Base-by-base conservation (phyloP, 2,329 filamentous ascomycete genomes). In the Thelonectria olida region DNA sequence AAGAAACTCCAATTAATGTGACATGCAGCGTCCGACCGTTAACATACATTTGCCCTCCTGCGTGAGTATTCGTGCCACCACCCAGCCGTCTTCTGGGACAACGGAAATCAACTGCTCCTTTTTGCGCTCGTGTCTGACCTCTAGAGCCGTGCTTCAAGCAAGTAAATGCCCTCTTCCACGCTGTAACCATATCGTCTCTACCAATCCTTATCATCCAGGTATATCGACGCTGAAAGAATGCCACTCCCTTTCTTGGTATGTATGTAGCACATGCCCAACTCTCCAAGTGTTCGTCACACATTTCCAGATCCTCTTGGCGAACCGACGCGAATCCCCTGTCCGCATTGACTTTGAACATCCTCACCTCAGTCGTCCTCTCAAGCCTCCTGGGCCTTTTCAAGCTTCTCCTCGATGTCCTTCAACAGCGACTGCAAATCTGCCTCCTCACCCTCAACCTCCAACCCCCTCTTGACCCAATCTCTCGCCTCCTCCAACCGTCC, bases 401-500 rank as follows among this genome's bases (percentile, higher is more conserved):
- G 66, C 69, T 74, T 76, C 31, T 73, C 78, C 68, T 89, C 82
- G 62, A 92, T 81, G 58, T 91, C 90, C 76, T 82, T 88, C 67
- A 90, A 75, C 74, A 92, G 78, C 54, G 85, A 84, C 51, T 84
- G 82, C 72, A 94, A 73, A 75, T 91, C 86, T 66, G 80, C 79
- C 78, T 89, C 86, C 77, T 85, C 88, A 12, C 90, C 91, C 80
- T 97, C 93, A 75, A 94, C 89, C 81, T 97, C 95, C 58, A 97
- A 77, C 0, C 88, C 93, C 73, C 87, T 85, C 67, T 84, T 85
- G 39, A 97, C 85, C 88, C 93, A 96, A 65, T 90, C 88, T 71
- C 83, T 83, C 1, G 94, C 93, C 86, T 98, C 95, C 56, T 92
- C 88, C 72, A 92, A 80, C 62, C 95, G 79, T 1, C 91, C 91